phyloP scores from a whole-genome alignment of 805 yeast species.

The Suhomyces sp. region DNA sequence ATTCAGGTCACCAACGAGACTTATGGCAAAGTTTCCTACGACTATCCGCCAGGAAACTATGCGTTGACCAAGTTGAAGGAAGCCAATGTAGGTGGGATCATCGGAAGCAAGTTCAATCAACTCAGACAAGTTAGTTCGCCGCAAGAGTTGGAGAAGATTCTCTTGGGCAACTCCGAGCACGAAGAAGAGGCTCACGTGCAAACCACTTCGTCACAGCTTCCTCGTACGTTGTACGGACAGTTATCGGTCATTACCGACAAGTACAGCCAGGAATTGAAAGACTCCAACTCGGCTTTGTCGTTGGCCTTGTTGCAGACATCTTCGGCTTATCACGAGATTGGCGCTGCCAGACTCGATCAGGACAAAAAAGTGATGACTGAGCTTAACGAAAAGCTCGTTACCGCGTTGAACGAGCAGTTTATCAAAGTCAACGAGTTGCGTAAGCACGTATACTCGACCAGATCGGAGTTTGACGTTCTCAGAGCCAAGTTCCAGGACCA shows the following conservation, averaged over 20 bases:
- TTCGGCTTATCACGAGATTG: conserved; percentile 59
- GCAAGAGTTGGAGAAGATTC: conserved; percentile 60
- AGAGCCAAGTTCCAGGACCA: conserved; percentile 49
- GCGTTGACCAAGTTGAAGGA: conserved; percentile 56
- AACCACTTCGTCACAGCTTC: conserved; percentile 40
- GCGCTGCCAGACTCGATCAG: conserved; percentile 66
- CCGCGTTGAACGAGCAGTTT: conserved; percentile 54
- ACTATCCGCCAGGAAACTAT: conserved; percentile 67
- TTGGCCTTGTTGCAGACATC: conserved; percentile 53
- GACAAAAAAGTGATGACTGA: conserved; percentile 59
- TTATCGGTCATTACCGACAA: conserved; percentile 54
- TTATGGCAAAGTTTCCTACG: conserved; percentile 72
- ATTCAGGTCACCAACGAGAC: conserved; percentile 47
- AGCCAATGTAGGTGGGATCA: conserved; percentile 58
- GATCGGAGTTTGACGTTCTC: conserved; percentile 66
- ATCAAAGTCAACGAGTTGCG: conserved; percentile 59
- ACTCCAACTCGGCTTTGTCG: conserved; percentile 47
- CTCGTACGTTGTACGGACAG: conserved; percentile 74
- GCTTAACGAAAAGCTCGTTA: conserved; percentile 55
- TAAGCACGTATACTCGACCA: conserved; percentile 64
- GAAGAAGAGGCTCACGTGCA: conserved; percentile 23
- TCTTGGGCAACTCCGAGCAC: conserved; percentile 32
- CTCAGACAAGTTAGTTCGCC: conserved; percentile 63
- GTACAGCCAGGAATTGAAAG: conserved; percentile 47
- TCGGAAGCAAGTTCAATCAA: conserved; percentile 55